phyloP scores from a whole-genome alignment of 2,329 filamentous ascomycete species.

The Diplodia intermedia region DNA sequence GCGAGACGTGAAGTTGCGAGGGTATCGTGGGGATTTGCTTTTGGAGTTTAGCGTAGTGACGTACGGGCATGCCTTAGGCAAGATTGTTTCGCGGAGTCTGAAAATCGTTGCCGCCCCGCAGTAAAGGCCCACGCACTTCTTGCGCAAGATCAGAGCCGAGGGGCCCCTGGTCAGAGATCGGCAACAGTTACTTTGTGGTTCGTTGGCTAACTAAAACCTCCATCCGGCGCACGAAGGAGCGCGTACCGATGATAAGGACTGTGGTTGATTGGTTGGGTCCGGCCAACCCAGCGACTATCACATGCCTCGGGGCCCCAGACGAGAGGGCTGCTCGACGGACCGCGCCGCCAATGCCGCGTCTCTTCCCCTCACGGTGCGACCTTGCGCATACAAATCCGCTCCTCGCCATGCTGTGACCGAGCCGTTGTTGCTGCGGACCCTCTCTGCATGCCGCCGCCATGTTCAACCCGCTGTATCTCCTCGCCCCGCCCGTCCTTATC shows the following conservation, averaged over 20 bases:
- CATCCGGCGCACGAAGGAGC: neutral
- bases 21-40: neutral
- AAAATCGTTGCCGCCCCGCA: neutral
- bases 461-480: conserved; percentile 40
- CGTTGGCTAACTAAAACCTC: neutral
- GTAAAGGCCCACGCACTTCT: neutral
- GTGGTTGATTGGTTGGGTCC: neutral
- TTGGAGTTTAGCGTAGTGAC: neutral
- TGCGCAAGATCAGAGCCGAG: conserved; percentile 3
- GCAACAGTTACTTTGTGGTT: neutral
- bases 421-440: conserved; percentile 9
- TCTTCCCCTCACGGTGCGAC: conserved; percentile 24
- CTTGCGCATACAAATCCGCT: conserved; percentile 8
- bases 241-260: neutral
- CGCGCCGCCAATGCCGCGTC: conserved; percentile 21
- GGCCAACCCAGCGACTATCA: conserved; percentile 2
- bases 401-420: conserved; percentile 22
- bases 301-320: conserved; percentile 22
- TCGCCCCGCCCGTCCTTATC: conserved; percentile 48
- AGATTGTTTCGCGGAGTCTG: neutral
- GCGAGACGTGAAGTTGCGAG: neutral
- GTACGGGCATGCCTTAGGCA: neutral
- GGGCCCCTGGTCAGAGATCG: neutral
- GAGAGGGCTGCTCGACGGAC: conserved; percentile 1
- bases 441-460: conserved; percentile 20